These are phyloP conservation scores for Starmera stellimalicola DNA, from an alignment of 1,139 yeast genomes.

Conservation along the genomic window DNA sequence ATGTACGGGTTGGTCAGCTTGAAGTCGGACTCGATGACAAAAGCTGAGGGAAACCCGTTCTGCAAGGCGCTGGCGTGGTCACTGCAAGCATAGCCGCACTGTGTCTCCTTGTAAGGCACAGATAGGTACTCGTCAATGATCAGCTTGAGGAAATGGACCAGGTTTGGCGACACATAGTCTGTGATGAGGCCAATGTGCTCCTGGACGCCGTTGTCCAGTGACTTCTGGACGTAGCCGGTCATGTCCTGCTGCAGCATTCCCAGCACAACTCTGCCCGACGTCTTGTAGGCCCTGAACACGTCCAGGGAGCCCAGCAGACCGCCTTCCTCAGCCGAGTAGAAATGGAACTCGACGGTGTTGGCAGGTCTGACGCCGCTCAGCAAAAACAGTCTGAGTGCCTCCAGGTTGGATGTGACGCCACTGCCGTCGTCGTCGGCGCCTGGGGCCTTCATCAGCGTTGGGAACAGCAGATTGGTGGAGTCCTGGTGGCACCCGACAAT, in stretches of 20 bases:
- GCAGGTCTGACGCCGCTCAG: conserved; percentile 42
- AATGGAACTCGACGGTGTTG: conserved; percentile 84
- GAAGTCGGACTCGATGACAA: conserved; percentile 71
- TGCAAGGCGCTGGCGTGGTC: conserved; percentile 85
- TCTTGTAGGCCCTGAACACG: conserved; percentile 50
- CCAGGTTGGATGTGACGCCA: conserved; percentile 74
- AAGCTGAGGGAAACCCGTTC: conserved; percentile 76
- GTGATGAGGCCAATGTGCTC: conserved; percentile 75
- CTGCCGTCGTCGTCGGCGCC: conserved; percentile 97
- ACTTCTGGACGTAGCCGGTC: conserved; percentile 73
- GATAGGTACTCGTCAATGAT: conserved; percentile 51
- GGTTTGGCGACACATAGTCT: conserved; percentile 55
- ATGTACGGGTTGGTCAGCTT: conserved; percentile 55
- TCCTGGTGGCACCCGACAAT: conserved; percentile 90
- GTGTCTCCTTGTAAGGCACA: conserved; percentile 64
- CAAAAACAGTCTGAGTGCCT: conserved; percentile 57
- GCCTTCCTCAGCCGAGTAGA: conserved; percentile 92
- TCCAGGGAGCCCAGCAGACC: conserved; percentile 85
- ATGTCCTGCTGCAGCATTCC: conserved; percentile 93
- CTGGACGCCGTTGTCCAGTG: conserved; percentile 44
- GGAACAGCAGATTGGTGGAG: conserved; percentile 66
- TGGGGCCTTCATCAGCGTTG: conserved; percentile 67
- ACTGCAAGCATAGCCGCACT: conserved; percentile 89
- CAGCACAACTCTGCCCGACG: conserved; percentile 41
- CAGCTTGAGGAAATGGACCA: conserved; percentile 55